These are phyloP conservation scores for Russula griseocarnosa DNA, from an alignment of 768 basidiomycete species.

Conservation along the genomic window DNA sequence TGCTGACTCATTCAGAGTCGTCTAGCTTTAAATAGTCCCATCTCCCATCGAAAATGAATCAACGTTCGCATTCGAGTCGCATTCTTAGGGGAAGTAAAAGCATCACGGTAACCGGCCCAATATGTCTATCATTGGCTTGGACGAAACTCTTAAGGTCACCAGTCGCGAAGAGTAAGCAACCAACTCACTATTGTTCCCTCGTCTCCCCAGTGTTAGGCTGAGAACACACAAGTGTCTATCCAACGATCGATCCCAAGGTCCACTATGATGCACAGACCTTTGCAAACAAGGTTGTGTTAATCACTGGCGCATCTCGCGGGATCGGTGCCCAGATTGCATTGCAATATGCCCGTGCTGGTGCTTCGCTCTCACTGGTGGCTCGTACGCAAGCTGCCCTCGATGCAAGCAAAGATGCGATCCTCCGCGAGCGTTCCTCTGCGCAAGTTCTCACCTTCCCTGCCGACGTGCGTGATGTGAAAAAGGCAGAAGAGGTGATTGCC, in stretches of 20 bases:
- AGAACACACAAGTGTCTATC: background rate
- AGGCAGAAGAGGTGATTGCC: background rate
- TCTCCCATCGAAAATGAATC: too few relatives aligned
- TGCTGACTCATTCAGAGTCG: too few relatives aligned
- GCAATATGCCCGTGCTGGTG: conserved; percentile 2
- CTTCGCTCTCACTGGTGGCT: background rate
- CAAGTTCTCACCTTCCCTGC: background rate
- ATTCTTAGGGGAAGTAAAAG: too few relatives aligned
- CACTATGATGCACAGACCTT: conserved; percentile 3
- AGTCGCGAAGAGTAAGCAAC: too few relatives aligned
- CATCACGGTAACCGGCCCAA: background rate
- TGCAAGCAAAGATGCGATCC: background rate
- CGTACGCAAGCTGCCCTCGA: background rate
- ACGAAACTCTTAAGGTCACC: conserved; percentile 13
- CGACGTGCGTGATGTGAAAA: background rate
- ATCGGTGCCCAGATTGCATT: background rate
- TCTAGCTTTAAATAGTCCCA: too few relatives aligned
- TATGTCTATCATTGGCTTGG: background rate
- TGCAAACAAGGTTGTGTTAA: background rate
- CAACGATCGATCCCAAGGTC: background rate
- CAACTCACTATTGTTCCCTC: too few relatives aligned
- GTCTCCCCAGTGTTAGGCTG: too few relatives aligned
- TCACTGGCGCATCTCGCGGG: background rate
- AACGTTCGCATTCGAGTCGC: too few relatives aligned
- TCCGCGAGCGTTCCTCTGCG: background rate